These are phyloP conservation scores for Termitomyces sp. DNA, from an alignment of 768 basidiomycete species.

Conservation along the genomic window DNA sequence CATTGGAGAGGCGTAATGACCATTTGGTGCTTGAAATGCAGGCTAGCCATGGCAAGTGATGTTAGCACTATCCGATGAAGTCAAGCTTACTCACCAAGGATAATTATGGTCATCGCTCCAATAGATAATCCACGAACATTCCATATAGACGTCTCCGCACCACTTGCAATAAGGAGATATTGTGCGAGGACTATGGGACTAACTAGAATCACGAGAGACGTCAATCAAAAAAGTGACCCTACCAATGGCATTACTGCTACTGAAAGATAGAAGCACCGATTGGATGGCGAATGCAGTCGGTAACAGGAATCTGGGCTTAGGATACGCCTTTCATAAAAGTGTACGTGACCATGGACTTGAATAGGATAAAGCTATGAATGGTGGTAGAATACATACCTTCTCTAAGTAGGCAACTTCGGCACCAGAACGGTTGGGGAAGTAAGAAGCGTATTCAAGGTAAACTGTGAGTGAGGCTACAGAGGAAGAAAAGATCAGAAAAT, in stretches of 20 bases:
- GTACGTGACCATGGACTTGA: not conserved
- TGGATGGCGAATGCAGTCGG: constrained; percentile 41
- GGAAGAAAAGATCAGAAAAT: not conserved
- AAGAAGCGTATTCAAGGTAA: constrained; percentile 43
- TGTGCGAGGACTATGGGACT: constrained; percentile 27
- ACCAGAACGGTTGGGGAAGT: constrained; percentile 47
- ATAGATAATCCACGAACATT: constrained; percentile 32
- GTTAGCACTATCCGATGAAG: not conserved
- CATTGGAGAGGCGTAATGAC: constrained; percentile 34
- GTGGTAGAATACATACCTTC: constrained; percentile 22
- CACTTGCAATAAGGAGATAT: constrained; percentile 32
- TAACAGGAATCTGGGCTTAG: constrained; percentile 37
- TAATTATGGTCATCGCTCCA: constrained; percentile 27
- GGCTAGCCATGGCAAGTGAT: constrained; percentile 16
- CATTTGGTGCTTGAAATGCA: constrained; percentile 32
- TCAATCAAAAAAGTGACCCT: not conserved
- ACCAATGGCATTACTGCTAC: constrained; percentile 37
- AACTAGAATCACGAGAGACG: not conserved
- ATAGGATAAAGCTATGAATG: not conserved
- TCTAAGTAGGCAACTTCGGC: constrained; percentile 48
- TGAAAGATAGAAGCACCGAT: constrained; percentile 33
- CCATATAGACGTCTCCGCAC: constrained; percentile 26
- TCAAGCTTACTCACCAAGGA: constrained; percentile 21
- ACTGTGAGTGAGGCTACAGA: constrained; percentile 28
- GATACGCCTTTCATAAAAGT: constrained; percentile 32